Evolutionary conservation across 345 rosid species (phyloP), one percentile per base, ranked within the genome.

Genomic region (Hevea brasiliensis): DNA sequence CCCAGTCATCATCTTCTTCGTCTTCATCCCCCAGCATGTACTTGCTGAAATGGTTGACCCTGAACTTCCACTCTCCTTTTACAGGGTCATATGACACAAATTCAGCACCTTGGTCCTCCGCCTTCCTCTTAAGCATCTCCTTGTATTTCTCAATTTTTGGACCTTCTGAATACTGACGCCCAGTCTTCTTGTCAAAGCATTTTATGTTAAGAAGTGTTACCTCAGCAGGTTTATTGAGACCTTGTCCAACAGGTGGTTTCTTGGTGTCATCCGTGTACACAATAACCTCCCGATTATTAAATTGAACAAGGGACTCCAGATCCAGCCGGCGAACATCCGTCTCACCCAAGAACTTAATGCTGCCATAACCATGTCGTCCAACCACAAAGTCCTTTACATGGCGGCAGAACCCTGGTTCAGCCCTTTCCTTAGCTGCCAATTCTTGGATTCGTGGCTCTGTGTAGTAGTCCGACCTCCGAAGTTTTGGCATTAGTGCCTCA

Each of bases 241-340:
- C 99, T 76, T 96, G 86, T 61, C 99, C 99, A 14, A 90, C 87
- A 5, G 96, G 92, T 5, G 97, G 98, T 76, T 93, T 96, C 79
- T 89, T 81, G 83, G 86, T 85, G 69, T 96, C 98, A 44, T 96
- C 98, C 89, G 86, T 81, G 88, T 96, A 96, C n/a, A 96, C 99
- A 40, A 91, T 85, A 81, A 93, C 99, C 83, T 93, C 98, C 18
- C 93, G 73, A 74, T 91, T 89, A 77, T 89, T 88, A 77, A 96
- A 96, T 79, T 93, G 95, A 67, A 96, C 86, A 60, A 91, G 72
- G 59, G 87, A 79, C 72, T 96, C 97, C 1, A 96, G 85, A 81
- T 96, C 97, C 23, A 91, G 96, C 61, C 85, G 75, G 1, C 95
- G 80, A 63, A 96, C 95, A 72, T 93, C 97, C 6, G 98, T 91